Conservation (phyloP, 257 asterid species). For the Orobanche coerulescens region DNA sequence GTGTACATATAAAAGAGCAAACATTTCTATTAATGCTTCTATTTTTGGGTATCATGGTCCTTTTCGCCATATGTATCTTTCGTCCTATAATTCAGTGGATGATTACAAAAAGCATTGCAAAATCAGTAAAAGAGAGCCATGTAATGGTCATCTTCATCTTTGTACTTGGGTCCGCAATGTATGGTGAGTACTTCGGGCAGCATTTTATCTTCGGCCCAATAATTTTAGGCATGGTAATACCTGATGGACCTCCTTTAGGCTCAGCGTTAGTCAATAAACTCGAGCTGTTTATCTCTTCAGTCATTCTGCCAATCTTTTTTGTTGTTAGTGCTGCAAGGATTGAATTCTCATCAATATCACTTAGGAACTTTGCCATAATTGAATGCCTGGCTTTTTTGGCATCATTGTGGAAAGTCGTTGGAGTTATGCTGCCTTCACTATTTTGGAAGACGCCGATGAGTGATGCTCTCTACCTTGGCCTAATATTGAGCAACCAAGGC, state of each 20-base stretch:
- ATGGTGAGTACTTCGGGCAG: conserved; percentile 33
- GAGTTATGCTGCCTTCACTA: conserved; percentile 27
- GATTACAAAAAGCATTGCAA: conserved; percentile 10
- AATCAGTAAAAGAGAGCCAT: conserved; percentile 30
- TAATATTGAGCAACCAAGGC: conserved; percentile 37
- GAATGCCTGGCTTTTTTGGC: conserved; percentile 22
- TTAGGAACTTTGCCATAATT: conserved; percentile 27
- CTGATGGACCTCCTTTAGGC: conserved; percentile 49
- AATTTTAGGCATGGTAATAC: conserved; percentile 31
- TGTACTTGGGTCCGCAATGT: conserved; percentile 21
- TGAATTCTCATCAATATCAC: conserved; percentile 24
- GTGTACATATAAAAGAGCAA: not conserved
- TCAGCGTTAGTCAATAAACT: conserved; percentile 33
- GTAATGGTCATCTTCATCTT: conserved; percentile 15
- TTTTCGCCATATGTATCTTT: conserved; percentile 19
- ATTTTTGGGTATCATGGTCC: conserved; percentile 3
- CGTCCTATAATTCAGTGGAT: conserved; percentile 31
- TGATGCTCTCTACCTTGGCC: conserved; percentile 31
- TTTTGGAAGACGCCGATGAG: conserved; percentile 19
- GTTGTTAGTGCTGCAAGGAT: conserved; percentile 28
- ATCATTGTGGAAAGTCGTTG: conserved; percentile 25
- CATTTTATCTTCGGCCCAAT: conserved; percentile 36
- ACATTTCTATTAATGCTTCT: conserved; percentile 8
- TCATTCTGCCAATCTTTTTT: conserved; percentile 33
- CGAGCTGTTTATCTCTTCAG: conserved; percentile 24